Evolutionary conservation across 805 yeast species (phyloP).

Genomic region (Yamadazyma endophytica): DNA sequence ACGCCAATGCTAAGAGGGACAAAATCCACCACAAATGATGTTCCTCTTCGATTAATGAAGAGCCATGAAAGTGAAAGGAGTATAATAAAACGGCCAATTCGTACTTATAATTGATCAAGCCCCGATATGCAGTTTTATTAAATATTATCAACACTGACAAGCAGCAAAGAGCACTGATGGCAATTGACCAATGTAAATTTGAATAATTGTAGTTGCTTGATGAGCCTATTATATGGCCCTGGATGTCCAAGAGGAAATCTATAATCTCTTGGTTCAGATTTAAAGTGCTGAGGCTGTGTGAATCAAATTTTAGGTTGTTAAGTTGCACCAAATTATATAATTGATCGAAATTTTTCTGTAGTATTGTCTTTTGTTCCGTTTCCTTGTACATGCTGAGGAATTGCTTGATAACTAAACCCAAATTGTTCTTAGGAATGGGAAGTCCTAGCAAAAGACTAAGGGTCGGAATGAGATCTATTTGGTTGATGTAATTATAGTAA

Average conservation of each 20-base stretch:
- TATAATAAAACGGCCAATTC: slow-evolving; percentile 23
- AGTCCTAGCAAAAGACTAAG: slow-evolving; percentile 56
- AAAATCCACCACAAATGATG: slow-evolving; percentile 91
- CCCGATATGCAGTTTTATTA: no score
- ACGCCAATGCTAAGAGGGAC: slow-evolving; percentile 14
- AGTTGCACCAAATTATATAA: slow-evolving; percentile 38
- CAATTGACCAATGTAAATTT: slow-evolving; percentile 38
- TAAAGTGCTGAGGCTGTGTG: no score
- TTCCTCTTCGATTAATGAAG: slow-evolving; percentile 82
- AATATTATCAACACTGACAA: slow-evolving; percentile 22
- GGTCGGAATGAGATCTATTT: slow-evolving; percentile 73
- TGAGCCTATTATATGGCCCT: slow-evolving; percentile 47
- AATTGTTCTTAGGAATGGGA: slow-evolving; percentile 66
- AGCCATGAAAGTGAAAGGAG: slow-evolving; percentile 78
- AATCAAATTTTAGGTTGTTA: slow-evolving; percentile 24
- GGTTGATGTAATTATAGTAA: slow-evolving; percentile 54
- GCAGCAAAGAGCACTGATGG: slow-evolving; percentile 23
- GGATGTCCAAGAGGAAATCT: slow-evolving; percentile 44
- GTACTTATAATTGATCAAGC: no score
- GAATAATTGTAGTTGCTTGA: slow-evolving; percentile 70
- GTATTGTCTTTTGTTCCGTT: slow-evolving; percentile 27
- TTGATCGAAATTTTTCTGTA: slow-evolving; percentile 58
- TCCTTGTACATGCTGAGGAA: slow-evolving; percentile 50
- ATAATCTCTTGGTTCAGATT: slow-evolving; percentile 5
- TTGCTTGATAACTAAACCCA: slow-evolving; percentile 66